Conservation (phyloP, 352 stramenopile species). For the Globisporangium solare region DNA sequence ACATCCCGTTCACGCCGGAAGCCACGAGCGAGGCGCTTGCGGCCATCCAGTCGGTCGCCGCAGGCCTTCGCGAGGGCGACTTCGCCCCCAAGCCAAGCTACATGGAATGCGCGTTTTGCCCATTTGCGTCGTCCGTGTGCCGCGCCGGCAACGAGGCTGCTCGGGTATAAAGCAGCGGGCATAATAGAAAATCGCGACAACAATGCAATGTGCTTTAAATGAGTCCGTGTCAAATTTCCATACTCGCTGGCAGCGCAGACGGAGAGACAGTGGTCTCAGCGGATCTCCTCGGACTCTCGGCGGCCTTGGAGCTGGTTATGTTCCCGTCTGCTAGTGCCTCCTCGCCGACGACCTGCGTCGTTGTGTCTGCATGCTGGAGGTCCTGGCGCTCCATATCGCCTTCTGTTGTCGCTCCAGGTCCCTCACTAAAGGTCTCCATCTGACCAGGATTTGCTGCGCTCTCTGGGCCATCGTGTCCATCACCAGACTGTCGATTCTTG, state of each 20-base stretch:
- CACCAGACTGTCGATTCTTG: not conserved
- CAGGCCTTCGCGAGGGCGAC: conserved; percentile 34
- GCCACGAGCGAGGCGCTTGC: conserved; percentile 30
- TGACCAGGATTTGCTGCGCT: not conserved
- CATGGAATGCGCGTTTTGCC: conserved; percentile 66
- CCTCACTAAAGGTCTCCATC: not conserved
- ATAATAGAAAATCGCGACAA: not conserved
- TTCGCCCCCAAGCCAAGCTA: conserved; percentile 57
- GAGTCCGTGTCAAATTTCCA: not conserved
- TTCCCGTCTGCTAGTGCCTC: not conserved
- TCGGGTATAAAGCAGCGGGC: not conserved
- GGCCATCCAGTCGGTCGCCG: conserved; percentile 29
- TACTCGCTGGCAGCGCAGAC: not conserved
- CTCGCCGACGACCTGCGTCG: not conserved
- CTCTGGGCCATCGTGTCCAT: not conserved
- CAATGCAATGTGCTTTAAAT: not conserved
- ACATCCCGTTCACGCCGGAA: conserved; percentile 33
- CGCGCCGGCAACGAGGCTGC: conserved; percentile 20
- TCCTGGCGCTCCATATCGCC: not conserved
- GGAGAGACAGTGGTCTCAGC: not conserved
- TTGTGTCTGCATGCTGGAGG: not conserved
- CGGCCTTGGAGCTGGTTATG: no score
- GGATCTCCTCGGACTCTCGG: not conserved
- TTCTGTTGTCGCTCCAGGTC: not conserved
- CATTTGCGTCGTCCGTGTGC: conserved; percentile 58